A percentile compares a stretch with the other conserved stretches of the same genome.
Conservation (phyloP, 2,329 filamentous ascomycete species). For the Tolypocladium nubicola region DNA sequence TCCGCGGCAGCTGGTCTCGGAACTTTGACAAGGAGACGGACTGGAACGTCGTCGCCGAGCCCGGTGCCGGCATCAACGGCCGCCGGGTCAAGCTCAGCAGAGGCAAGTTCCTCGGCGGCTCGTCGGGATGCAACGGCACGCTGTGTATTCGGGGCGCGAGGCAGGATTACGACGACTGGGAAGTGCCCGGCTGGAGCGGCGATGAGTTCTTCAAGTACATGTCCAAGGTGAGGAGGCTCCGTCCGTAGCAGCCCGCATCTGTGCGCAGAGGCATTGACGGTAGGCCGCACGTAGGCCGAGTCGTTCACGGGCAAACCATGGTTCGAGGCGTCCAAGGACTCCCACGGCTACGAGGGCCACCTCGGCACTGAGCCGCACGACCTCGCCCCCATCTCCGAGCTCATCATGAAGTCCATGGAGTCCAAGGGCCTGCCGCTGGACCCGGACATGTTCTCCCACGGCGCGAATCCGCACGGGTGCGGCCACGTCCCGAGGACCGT, state of each 20-base stretch:
- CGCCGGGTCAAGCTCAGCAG: conserved; percentile 36
- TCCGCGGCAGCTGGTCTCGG: conserved; percentile 24
- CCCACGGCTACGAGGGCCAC: conserved; percentile 40
- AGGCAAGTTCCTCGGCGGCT: conserved; percentile 38
- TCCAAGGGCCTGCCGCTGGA: conserved; percentile 43
- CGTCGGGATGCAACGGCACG: conserved; percentile 38
- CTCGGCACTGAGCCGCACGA: conserved; percentile 48
- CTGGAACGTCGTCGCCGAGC: conserved; percentile 37
- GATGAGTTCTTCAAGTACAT: conserved; percentile 47
- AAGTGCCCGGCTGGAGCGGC: conserved; percentile 41
- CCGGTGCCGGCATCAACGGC: conserved; percentile 24
- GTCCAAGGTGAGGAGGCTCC: conserved; percentile 29
- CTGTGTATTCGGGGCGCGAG: conserved; percentile 36
- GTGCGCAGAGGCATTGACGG: not conserved
- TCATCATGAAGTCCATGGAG: conserved; percentile 42
- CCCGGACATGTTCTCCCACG: conserved; percentile 47
- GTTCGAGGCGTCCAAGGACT: conserved; percentile 36
- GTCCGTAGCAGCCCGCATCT: not conserved
- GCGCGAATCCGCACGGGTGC: conserved; percentile 39
- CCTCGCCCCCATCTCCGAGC: conserved; percentile 45
- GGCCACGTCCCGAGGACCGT: conserved; percentile 44
- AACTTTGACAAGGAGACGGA: conserved; percentile 38
- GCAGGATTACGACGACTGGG: conserved; percentile 45
- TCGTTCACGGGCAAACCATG: conserved; percentile 47
- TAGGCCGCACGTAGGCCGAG: conserved; percentile 28